These are phyloP conservation scores for Trichoderma semiorbis DNA, from an alignment of 2,329 filamentous ascomycete species.

Conservation along the genomic window DNA sequence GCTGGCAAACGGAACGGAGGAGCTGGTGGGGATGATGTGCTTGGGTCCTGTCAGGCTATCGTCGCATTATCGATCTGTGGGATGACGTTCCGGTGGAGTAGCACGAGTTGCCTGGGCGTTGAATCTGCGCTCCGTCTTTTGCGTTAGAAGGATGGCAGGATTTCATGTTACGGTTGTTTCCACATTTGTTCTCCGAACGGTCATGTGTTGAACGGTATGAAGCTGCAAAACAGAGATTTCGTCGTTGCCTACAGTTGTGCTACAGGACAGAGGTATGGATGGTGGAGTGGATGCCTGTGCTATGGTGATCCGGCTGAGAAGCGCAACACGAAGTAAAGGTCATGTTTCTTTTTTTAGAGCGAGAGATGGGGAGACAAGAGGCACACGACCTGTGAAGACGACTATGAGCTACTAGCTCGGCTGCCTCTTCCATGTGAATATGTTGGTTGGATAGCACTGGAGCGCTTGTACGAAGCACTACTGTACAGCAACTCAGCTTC, in stretches of 20 bases:
- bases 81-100: conserved; percentile 15
- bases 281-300: neutral
- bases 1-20: neutral
- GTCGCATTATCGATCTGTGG: conserved; percentile 13
- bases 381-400: neutral
- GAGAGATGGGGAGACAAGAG: neutral
- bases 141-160: neutral
- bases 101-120: neutral
- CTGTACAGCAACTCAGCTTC: neutral
- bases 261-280: neutral
- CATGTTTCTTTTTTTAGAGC: neutral
- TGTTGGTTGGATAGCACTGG: neutral
- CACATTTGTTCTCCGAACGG: neutral
- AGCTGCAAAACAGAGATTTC: neutral
- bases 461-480: neutral
- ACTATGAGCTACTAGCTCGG: neutral
- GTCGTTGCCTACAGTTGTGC: neutral
- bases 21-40: conserved; percentile 2
- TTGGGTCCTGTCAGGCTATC: neutral
- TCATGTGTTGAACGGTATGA: neutral
- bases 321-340: neutral
- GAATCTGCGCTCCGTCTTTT: neutral
- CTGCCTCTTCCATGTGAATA: neutral
- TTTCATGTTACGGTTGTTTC: neutral
- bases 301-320: neutral